Percentiles rank a stretch among this genome's conserved stretches.
phyloP scores from a whole-genome alignment of 257 asterid genomes.

The Forsythia suspensa region DNA sequence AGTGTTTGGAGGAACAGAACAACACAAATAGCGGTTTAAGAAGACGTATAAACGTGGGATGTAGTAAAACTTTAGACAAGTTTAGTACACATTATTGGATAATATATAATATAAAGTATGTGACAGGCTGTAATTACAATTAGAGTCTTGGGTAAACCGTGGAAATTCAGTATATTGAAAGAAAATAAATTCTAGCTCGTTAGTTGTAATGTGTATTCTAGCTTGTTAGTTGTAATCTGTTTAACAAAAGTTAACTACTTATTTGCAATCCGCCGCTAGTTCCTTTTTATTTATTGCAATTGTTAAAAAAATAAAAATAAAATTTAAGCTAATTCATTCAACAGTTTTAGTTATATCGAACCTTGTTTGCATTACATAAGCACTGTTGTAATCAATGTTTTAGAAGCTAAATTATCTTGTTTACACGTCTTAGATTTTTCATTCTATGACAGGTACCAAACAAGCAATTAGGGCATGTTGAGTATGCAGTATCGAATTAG shows the following conservation, averaged over 20 bases:
- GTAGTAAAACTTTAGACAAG: conserved; percentile 26
- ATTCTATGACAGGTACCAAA: no score
- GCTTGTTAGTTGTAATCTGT: conserved; percentile 57
- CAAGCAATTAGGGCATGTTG: no score
- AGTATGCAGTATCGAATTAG: neutral
- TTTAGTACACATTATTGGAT: neutral
- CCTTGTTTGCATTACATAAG: conserved; percentile 23
- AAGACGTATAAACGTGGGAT: conserved; percentile 54
- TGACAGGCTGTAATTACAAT: neutral
- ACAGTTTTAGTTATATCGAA: conserved; percentile 26
- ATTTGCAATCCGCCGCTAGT: neutral
- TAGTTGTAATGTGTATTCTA: conserved; percentile 56
- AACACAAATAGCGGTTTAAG: conserved; percentile 44
- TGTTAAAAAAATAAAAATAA: neutral
- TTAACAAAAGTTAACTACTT: conserved; percentile 63
- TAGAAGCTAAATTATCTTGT: neutral
- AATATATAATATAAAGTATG: neutral
- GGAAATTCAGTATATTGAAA: conserved; percentile 13
- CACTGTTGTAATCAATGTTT: neutral
- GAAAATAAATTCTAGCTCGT: conserved; percentile 33
- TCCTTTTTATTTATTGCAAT: neutral
- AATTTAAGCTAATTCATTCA: conserved; percentile 13
- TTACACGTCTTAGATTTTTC: no score
- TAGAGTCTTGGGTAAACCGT: neutral
- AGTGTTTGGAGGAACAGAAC: conserved; percentile 31